Base-by-base conservation (phyloP, 179 eudicot species). In the Pouteria campechiana region DNA sequence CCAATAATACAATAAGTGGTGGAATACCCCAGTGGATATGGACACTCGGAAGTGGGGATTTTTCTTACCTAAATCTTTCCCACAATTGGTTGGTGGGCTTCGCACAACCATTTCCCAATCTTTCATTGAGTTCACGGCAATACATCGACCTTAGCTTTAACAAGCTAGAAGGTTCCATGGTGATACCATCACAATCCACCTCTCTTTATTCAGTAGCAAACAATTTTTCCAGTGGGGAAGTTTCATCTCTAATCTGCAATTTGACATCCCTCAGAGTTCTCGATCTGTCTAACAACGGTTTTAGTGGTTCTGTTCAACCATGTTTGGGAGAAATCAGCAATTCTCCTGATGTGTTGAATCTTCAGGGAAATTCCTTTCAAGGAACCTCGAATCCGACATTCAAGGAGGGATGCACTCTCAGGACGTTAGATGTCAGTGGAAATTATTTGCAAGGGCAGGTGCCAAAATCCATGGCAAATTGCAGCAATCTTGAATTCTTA, bases 21-120 rank as follows among this genome's bases (percentile, higher is more conserved):
- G 18, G 30, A 23, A 54, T 81, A 25, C 92, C 92, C 0, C 50
- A 27, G 9, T 81, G 82, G 81, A 28, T 81, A 10, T 74, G 78
- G 81, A 45, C 41, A 6, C 18, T 61, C 17, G 67, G 69, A 1
- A 21, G 44, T 12, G 67, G 60, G 35, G 6, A 23, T 19, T 49
- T 54, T 0, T 0, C 3, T 1, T 32, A 10, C 27, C 35, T 76
- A 34, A 76, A 80, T 32, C 59, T 80, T 28, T 73, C 90, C 6
- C 37, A 18, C 21, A 80, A 76, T 33, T 34, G 18, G 7, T 47
- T 80, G 6, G 40, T 7, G 21, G 32, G 7, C 10, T 15, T 73
- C 0, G 58, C 70, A 32, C 36, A 17, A 24, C 65, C 50, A 25
- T 45, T 31, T 30, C 11, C 35, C 51, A 27, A 3, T 6, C 7